Percentiles rank a stretch among this genome's conserved stretches.
These are phyloP conservation scores for Mucor lusitanicus DNA, from an alignment of 371 early-diverging fungal genomes.

Conservation along the genomic window DNA sequence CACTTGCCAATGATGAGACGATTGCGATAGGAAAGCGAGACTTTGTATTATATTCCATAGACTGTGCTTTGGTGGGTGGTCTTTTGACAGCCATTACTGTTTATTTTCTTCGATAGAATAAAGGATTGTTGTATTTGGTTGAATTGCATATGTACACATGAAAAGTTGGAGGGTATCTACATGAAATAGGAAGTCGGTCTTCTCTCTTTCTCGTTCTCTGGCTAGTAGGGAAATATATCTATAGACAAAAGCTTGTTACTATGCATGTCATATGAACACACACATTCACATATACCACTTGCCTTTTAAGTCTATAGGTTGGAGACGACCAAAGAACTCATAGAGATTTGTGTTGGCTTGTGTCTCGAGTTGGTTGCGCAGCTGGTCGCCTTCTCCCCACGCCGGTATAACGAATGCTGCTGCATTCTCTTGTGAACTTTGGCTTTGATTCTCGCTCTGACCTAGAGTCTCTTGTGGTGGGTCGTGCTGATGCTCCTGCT, in stretches of 20 bases:
- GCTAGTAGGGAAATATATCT: not conserved
- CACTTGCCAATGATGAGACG: not conserved
- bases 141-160: not conserved
- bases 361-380: not conserved
- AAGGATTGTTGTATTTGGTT: not conserved
- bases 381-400: constrained; percentile 4
- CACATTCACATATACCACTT: not conserved
- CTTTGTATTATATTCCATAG: constrained; percentile 34
- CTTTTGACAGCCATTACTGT: constrained; percentile 40
- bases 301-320: constrained; percentile 2
- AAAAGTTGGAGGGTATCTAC: not conserved
- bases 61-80: constrained; percentile 51
- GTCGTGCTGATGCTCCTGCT: no score
- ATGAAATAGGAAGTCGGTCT: not conserved
- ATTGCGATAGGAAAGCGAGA: constrained; percentile 1
- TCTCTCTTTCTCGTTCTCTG: not conserved
- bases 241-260: not conserved
- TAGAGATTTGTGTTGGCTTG: constrained; percentile 5
- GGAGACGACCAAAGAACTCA: not conserved
- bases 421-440: not conserved
- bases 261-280: not conserved
- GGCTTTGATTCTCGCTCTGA: not conserved
- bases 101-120: constrained; percentile 32
- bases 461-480: not conserved
- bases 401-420: not conserved